A percentile compares a stretch with the other conserved stretches of the same genome.
Conservation (phyloP, 768 basidiomycete genomes). For the Daedaleopsis nitida region DNA sequence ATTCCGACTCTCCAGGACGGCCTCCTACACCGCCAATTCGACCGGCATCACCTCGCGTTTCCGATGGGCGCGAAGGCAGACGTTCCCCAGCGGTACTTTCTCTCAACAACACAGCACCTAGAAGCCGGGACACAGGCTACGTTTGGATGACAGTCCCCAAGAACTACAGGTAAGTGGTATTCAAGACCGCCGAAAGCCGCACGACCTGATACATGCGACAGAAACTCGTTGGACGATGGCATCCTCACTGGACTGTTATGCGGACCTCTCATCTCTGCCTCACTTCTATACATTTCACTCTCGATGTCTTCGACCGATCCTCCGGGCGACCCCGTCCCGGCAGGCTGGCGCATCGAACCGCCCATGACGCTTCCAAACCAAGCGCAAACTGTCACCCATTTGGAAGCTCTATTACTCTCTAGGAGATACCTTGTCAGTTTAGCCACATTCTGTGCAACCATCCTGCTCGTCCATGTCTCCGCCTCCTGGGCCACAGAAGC, state of each 20-base stretch:
- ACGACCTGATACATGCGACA: slow-evolving; percentile 32
- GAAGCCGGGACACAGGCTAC: slow-evolving; percentile 62
- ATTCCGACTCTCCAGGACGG: slow-evolving; percentile 11
- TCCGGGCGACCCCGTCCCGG: slow-evolving; percentile 43
- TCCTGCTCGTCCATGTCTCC: slow-evolving; percentile 77
- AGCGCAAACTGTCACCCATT: slow-evolving; percentile 43
- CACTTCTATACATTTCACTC: slow-evolving; percentile 58
- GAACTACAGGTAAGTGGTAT: slow-evolving; percentile 66
- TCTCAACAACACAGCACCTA: slow-evolving; percentile 27
- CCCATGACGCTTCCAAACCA: slow-evolving; percentile 57
- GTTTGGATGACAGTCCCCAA: slow-evolving; percentile 92
- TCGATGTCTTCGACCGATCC: slow-evolving; percentile 28
- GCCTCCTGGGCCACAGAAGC: slow-evolving; percentile 78
- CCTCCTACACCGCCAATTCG: slow-evolving; percentile 17
- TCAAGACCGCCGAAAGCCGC: background rate
- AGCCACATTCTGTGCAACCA: slow-evolving; percentile 76
- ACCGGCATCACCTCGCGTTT: slow-evolving; percentile 44
- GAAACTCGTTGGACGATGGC: slow-evolving; percentile 85
- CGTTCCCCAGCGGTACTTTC: slow-evolving; percentile 32
- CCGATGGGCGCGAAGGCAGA: slow-evolving; percentile 50
- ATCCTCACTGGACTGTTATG: slow-evolving; percentile 82
- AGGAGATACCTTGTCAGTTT: slow-evolving; percentile 79
- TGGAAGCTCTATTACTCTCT: slow-evolving; percentile 61
- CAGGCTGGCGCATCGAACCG: slow-evolving; percentile 77
- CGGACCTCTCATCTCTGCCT: slow-evolving; percentile 76